Base-by-base conservation (phyloP, 176 grass and related monocot genomes). In the Secale cereale region DNA sequence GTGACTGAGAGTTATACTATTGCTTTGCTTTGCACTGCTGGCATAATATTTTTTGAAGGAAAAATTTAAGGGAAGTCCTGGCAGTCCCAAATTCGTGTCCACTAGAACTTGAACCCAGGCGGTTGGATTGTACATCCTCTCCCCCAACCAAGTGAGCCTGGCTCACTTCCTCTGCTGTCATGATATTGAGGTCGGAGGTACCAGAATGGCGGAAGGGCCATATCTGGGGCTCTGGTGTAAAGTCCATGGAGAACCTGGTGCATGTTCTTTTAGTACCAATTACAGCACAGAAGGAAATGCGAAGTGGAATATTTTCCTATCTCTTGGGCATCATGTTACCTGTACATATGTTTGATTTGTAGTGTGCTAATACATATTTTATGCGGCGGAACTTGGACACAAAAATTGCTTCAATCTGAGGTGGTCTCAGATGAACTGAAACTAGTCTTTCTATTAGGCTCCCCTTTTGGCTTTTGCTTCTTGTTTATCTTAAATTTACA, bases 401-500 rank as follows among this genome's bases (percentile, higher is more conserved):
- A 56, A 80, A 19, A 75, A 52, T 76, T 40, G 35, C 59, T 76
- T 4, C 43, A 41, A 25, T 81, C 20, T 37, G 20, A 20, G 4
- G 16, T 70, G 31, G 5, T 22, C 7, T 50, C 9, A 74, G 81
- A 84, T 70, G 14, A 84, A 39, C 40, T 79, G 39, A 83, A 68
- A 83, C 23, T 45, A 48, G 36, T 10, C 75, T 70, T 81, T 66
- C 26, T 56, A 54, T 23, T 40, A 81, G 48, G 22, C 70, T 36
- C 10, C 8, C 33, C 67, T 29, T 46, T 41, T 81, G 82, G 15
- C 20, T 23, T 64, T 23, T 78, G 46, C 50, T 63, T 39, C n/a
- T 65, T 70, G 30, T 73, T 78, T 59, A 39, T 74, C 59, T 75
- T 60, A 25, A 46, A 82, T 78, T 76, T 77, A 9, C 77, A 69